Evolutionary conservation across 177 flowering plant species (phyloP), one percentile per base, ranked within the genome.

Genomic region (Vitis hybrid): DNA sequence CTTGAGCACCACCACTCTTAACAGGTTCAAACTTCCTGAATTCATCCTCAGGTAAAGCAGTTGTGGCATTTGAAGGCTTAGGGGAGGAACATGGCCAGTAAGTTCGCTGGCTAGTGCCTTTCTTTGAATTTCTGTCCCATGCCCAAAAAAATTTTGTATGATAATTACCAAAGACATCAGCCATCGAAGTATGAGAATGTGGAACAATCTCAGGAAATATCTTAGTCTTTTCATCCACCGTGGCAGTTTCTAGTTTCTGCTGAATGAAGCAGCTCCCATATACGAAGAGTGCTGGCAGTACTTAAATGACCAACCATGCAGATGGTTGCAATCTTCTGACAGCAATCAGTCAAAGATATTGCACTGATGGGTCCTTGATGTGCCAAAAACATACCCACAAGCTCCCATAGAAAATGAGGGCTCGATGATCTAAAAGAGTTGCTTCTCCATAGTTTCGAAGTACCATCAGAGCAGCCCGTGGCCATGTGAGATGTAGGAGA

Each of bases 131-230:
- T 81, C 87, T 30, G 89, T 85, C 11, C 97, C 98, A 84, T 86
- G 94, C 81, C 89, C 98, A 75, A 94, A 89, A 76, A 94, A 89
- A 80, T 90, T 92, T 72, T 94, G 96, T 72, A 92, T 91, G 79
- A 94, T 92, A 94, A 73, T 94, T 94, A 68, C 98, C 97, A 79
- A 89, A 94, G 21, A 94, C 97, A 81, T 94, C 97, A 34, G 92
- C 87, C 94, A 94, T 94, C 86, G 92, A 84, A 69, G 80, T 71
- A 65, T 79, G 90, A 39, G 92, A 97, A 79, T 85, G 87, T 64
- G 93, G 91, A 71, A 89, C 75, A 62, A 94, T 87, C 83, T 94
- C 91, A 34, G 86, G 84, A 65, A 92, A 87, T 65, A 94, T 82
- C 77, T 72, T 75, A 66, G 65, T 83, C 75, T 67, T 74, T 26